Evolutionary conservation across 139 green algal genomes (phyloP), one percentile per base, ranked within the genome.

Genomic region (Chlorella sp.): DNA sequence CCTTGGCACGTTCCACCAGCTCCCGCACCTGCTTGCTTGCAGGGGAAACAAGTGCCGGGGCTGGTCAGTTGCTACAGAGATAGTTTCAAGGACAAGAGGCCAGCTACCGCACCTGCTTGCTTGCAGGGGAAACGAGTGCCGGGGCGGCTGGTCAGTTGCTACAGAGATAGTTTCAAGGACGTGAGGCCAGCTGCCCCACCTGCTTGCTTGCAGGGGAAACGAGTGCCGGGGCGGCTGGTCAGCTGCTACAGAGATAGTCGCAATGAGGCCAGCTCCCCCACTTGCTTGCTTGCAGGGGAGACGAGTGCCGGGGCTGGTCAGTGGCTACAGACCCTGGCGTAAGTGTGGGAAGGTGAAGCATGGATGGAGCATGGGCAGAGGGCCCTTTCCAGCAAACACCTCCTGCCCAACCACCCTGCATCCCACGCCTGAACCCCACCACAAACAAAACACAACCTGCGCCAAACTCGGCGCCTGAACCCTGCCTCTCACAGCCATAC

Each of bases 111-210:
- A 95, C 92, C 92, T 95, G 91, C 18, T 2, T 5, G 39, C 80
- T 9, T 26, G n/a, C 14, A 34, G n/a, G 42, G 42, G 5, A 14
- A 40, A 48, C 79, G 26, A 26, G 7, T 37, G 28, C 16, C 76
- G 60, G 9, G 32, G n/a, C 2, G 71, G 78, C 78, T 57, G 48
- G 48, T 57, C 48, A 5, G 48, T 57, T 9, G 9, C 48, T 57
- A 9, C 48, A 57, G 48, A 9, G 48, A 16, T 57, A 9, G 48
- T 57, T 9, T 57, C 48, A 57, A 57, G 48, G n/a, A n/a, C n/a
- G n/a, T n/a, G n/a, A n/a, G n/a, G n/a, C 91, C 48, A 80, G 69
- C 32, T 83, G 69, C 4, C 60, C 64, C 64, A 95, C 92, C 92
- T 95, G 91, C 18, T 2, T 5, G 39, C 80, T 9, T 26, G n/a